Base-by-base conservation (phyloP, 2,329 filamentous ascomycete genomes). In the Alternaria solani region DNA sequence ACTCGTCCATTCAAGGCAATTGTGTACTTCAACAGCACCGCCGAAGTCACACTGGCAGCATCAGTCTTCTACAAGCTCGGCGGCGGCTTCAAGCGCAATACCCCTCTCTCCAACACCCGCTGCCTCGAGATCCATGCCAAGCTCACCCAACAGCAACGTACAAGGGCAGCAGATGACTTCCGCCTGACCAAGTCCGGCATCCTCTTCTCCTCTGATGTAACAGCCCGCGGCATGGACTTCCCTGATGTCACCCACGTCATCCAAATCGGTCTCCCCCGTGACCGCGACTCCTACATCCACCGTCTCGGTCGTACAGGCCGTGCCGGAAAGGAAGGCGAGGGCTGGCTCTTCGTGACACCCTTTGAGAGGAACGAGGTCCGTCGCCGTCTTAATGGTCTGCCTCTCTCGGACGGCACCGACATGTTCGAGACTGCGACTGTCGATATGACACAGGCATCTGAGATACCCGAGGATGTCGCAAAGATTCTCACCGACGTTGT, bases 1-100 rank as follows among this genome's bases (percentile, higher is more conserved):
- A 70, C 63, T 4, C 78, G 78, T 16, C 91, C 92, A 0, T 97
- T 98, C 86, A 99, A 99, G 84, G 92, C 93, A n/a, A 96, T 99
- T 61, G 83, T 97, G 42, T 99, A 97, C 81, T 90, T 94, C 77
- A 91, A 91, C 71, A 92, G 91, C 23, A 96, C 91, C 1, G 86
- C 87, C 25, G 85, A 91, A 64, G 91, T 93, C 44, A 84, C 89
- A 58, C 82, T 93, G 48, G 87, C 88, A 23, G 81, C 84, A 20
- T 81, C 85, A 16, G 80, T 90, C 23, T 87, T 93, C 53, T 79
- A 81, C 57, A 81, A 82, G 32, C 80, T 88, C 51, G 73, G 73
- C 26, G 72, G 78, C 14, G 76, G 78, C 9, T 73, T 75, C 51
- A 75, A 70, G 54, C 73, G 78, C 47, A 69, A 60, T 49, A 57